Evolutionary conservation across 306 rosid species (phyloP).

Genomic region (cucumber (Cucumis sativus)): DNA sequence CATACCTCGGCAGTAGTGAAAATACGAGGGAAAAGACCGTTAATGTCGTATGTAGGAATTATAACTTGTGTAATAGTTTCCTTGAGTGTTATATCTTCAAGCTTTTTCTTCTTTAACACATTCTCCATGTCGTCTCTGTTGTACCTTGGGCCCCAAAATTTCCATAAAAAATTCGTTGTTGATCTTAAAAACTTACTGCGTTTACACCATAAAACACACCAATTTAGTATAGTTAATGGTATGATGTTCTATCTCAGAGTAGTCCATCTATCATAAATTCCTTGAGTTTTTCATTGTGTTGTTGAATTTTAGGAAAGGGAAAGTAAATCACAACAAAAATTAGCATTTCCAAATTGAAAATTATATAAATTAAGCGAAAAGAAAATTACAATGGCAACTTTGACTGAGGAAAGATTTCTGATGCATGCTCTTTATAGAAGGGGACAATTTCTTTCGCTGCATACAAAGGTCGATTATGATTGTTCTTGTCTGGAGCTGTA

Average conservation of each 20-base stretch:
- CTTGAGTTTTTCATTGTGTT: no score
- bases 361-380: background rate
- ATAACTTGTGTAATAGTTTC: background rate
- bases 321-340: no score
- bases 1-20: background rate
- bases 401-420: background rate
- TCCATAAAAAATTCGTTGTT: background rate
- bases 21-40: background rate
- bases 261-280: no score
- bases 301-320: no score
- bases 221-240: no score
- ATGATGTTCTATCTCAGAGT: no score
- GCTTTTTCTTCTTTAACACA: background rate
- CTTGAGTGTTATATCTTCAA: background rate
- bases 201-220: background rate
- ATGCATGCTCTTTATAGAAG: background rate
- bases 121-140: background rate
- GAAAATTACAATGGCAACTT: background rate
- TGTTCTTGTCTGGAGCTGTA: no score
- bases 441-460: background rate
- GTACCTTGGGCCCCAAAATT: background rate
- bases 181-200: no score
- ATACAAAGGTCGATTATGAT: background rate
- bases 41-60: background rate
- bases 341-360: background rate